Conservation (phyloP, 306 rosid species). For the Comarum palustre region DNA sequence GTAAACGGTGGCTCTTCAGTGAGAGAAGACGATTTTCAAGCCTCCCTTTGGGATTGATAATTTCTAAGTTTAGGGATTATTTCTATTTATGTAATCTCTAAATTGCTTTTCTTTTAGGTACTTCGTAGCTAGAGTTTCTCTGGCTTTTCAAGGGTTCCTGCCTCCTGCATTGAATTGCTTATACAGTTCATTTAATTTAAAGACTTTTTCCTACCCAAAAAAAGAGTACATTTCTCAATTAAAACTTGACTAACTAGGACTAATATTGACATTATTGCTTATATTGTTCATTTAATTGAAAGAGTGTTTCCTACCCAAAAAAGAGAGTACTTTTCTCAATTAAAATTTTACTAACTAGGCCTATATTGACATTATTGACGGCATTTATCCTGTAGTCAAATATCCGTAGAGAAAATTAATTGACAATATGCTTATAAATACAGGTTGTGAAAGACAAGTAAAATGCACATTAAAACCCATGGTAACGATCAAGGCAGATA, state of each 20-base stretch:
- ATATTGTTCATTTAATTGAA: background rate
- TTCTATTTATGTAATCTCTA: background rate
- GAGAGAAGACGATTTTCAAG: too few relatives aligned
- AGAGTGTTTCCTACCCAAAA: background rate
- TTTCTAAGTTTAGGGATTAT: background rate
- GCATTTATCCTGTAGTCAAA: background rate
- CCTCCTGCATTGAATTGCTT: background rate
- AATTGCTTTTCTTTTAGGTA: background rate
- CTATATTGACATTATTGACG: background rate
- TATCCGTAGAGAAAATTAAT: background rate
- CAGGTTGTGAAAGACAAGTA: background rate
- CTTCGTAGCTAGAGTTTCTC: background rate
- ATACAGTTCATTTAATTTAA: background rate
- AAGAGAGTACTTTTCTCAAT: background rate
- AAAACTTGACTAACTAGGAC: background rate
- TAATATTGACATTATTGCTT: background rate
- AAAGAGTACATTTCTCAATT: background rate
- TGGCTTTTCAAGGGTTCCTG: background rate
- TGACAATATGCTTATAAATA: background rate
- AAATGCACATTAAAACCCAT: background rate
- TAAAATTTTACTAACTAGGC: background rate
- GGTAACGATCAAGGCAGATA: background rate
- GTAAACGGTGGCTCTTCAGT: background rate
- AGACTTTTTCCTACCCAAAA: background rate
- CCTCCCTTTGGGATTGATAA: too few relatives aligned